Conservation (phyloP, 352 stramenopile genomes). For the Pythium rhizo-oryzae region DNA sequence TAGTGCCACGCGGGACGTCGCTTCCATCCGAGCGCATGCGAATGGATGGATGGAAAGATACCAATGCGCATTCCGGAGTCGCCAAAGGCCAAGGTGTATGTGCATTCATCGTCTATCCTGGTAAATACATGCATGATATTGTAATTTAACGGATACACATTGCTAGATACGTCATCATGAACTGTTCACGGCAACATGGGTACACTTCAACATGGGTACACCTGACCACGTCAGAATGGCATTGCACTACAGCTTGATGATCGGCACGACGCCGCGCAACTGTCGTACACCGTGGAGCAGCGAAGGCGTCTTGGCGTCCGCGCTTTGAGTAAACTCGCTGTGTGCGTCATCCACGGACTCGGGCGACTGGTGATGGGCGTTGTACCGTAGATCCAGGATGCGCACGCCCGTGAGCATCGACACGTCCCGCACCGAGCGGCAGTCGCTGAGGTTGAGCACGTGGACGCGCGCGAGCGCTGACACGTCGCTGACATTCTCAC, state of each 20-base stretch:
- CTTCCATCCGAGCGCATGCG: neutral
- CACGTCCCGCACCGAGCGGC: constrained; percentile 47
- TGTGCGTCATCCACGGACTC: constrained; percentile 3
- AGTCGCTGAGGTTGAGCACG: constrained; percentile 69
- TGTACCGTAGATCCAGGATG: constrained; percentile 66
- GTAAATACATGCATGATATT: constrained; percentile 23
- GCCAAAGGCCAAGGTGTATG: neutral
- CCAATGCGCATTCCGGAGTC: constrained; percentile 9
- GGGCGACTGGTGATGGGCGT: constrained; percentile 20
- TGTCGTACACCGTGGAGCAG: constrained; percentile 30
- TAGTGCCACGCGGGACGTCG: neutral
- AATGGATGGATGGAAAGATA: neutral
- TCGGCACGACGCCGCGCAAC: constrained; percentile 30
- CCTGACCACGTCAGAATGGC: neutral
- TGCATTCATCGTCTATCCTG: constrained; percentile 29
- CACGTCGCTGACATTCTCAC: constrained; percentile 50
- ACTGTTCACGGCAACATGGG: constrained; percentile 8
- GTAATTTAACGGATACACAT: constrained; percentile 21
- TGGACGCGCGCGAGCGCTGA: constrained; percentile 45
- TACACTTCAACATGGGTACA: constrained; percentile 16
- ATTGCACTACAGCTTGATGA: constrained; percentile 32
- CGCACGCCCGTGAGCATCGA: constrained; percentile 60
- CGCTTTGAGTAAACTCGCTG: neutral
- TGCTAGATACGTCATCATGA: constrained; percentile 14
- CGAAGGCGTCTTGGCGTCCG: constrained; percentile 27